Percentiles rank a stretch among this genome's conserved stretches.
These are phyloP conservation scores for Lunasporangiospora selenospora DNA, from an alignment of 192 early-diverging fungal species.

Conservation along the genomic window DNA sequence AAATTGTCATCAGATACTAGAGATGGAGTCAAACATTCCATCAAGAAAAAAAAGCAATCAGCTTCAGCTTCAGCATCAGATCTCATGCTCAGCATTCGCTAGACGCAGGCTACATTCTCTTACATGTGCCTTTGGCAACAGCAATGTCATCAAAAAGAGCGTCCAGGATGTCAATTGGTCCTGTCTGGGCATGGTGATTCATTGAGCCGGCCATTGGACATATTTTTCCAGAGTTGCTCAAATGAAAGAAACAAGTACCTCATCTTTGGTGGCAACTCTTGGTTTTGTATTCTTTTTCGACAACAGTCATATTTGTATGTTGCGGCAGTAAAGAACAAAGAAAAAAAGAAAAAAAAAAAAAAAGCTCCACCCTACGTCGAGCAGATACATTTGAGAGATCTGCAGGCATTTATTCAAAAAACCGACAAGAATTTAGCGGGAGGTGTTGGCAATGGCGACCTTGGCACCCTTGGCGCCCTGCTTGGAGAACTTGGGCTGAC, in stretches of 20 bases:
- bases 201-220: background rate
- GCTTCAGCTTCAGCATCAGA: too few species aligned
- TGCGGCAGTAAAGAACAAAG: constrained; percentile 14
- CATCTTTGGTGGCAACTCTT: too few species aligned
- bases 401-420: constrained; percentile 30
- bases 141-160: constrained; percentile 19
- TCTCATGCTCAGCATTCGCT: too few species aligned
- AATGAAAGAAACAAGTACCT: too few species aligned
- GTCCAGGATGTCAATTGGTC: constrained; percentile 3
- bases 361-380: too few species aligned
- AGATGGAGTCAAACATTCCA: background rate
- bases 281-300: too few species aligned
- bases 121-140: constrained; percentile 4
- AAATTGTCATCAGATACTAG: constrained; percentile 34
- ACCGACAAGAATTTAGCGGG: constrained; percentile 67
- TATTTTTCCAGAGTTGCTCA: too few species aligned
- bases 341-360: background rate
- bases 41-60: background rate
- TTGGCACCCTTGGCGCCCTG: constrained; percentile 83
- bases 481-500: constrained; percentile 79
- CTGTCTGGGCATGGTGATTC: constrained; percentile 1
- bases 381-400: background rate
- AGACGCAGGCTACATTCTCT: background rate
- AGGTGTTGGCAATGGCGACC: constrained; percentile 79
- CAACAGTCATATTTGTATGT: too few species aligned